Percentiles rank a stretch among this genome's conserved stretches.
Evolutionary conservation across 352 stramenopile species (phyloP).

Genomic region (Phytophthora kernoviae): DNA sequence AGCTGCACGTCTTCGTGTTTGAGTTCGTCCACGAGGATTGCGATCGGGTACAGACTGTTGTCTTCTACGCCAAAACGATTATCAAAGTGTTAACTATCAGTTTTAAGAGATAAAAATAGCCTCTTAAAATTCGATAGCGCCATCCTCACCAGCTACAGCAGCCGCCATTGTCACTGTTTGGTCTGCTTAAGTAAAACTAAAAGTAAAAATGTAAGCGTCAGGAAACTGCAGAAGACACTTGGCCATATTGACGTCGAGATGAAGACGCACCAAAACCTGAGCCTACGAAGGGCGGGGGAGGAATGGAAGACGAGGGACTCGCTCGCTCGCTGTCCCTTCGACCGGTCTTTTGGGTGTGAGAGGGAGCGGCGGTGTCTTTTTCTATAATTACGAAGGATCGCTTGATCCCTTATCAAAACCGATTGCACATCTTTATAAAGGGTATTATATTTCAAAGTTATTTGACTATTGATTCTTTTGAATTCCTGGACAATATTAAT

Average conservation of each 20-base stretch:
- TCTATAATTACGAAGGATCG: background rate
- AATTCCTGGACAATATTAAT: background rate
- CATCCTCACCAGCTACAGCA: slow-evolving; percentile 34
- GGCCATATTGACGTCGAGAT: background rate
- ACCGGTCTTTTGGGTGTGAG: slow-evolving; percentile 3
- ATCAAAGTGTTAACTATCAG: slow-evolving; percentile 19
- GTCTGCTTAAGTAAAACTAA: slow-evolving; percentile 20
- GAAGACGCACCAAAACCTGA: background rate
- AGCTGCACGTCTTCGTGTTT: slow-evolving; percentile 93
- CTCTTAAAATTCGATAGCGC: background rate
- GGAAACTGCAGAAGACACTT: background rate
- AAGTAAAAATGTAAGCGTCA: background rate
- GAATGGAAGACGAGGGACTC: background rate
- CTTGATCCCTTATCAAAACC: background rate
- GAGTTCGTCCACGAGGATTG: slow-evolving; percentile 92
- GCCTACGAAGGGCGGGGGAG: too few species aligned
- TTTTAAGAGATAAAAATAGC: slow-evolving; percentile 9
- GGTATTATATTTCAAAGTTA: background rate
- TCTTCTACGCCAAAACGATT: slow-evolving; percentile 40
- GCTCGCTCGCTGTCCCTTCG: background rate
- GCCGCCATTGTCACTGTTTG: slow-evolving; percentile 30
- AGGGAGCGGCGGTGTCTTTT: background rate
- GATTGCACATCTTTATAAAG: background rate
- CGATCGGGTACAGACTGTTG: slow-evolving; percentile 88
- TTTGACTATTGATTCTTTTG: too few species aligned